Conservation (phyloP, 352 stramenopile genomes). For the Globisporangium nunn region DNA sequence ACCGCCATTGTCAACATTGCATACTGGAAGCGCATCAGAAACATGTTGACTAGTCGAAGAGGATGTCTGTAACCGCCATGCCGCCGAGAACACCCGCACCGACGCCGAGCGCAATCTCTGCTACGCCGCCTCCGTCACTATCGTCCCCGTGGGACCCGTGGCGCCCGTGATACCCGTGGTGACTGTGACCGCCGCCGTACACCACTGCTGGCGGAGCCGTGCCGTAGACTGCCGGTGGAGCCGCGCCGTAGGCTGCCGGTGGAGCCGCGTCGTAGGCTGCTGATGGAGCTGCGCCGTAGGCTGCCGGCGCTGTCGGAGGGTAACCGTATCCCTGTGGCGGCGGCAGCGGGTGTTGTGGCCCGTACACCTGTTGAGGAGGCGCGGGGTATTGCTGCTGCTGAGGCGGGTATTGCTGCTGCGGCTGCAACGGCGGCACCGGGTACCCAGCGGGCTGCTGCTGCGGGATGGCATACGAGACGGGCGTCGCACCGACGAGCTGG, state of each 20-base stretch:
- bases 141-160: constrained; percentile 21
- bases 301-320: constrained; percentile 13
- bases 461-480: constrained; percentile 15
- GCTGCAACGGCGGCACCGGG: constrained; percentile 8
- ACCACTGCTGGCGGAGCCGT: constrained; percentile 3
- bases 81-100: constrained; percentile 65
- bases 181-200: constrained; percentile 15
- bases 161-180: constrained; percentile 26
- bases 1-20: neutral
- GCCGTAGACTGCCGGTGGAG: constrained; percentile 21
- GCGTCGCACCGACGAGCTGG: constrained; percentile 36
- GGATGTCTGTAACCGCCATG: constrained; percentile 58
- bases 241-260: constrained; percentile 20
- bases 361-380: constrained; percentile 6
- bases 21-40: no score
- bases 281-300: constrained; percentile 13
- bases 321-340: constrained; percentile 25
- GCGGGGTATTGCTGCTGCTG: neutral
- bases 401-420: no score
- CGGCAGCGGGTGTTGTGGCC: neutral
- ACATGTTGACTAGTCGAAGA: constrained; percentile 30
- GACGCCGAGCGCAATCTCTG: constrained; percentile 56
- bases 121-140: constrained; percentile 6
- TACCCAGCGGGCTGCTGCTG: constrained; percentile 13
- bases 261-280: neutral